Percentiles rank a stretch among this genome's conserved stretches.
Conservation (phyloP, 768 basidiomycete species). For the Hydnum rufescens region DNA sequence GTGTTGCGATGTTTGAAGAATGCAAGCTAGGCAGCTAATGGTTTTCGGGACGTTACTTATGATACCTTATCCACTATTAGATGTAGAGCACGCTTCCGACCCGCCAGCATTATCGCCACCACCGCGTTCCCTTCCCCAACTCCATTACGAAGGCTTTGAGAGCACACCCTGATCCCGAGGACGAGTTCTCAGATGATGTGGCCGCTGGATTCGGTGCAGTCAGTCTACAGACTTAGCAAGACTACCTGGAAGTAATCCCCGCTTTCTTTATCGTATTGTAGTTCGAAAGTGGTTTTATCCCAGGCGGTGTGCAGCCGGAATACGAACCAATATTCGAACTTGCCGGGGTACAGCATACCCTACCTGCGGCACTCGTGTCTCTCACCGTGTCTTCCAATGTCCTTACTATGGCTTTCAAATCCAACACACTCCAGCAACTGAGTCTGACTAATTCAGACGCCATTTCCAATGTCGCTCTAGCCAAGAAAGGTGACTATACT, state of each 20-base stretch:
- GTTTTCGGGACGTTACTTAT: background rate
- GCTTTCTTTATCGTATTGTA: too few relatives aligned
- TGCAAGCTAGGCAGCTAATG: conserved; percentile 4
- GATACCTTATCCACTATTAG: conserved; percentile 22
- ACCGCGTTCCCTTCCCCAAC: conserved; percentile 29
- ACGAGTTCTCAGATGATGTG: conserved; percentile 7
- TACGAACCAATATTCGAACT: conserved; percentile 54
- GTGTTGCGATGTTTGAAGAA: conserved; percentile 11
- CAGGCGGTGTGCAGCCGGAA: conserved; percentile 27
- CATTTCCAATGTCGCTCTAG: conserved; percentile 50
- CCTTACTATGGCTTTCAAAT: conserved; percentile 63
- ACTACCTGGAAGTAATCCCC: background rate
- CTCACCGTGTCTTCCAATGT: conserved; percentile 75
- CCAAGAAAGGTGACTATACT: conserved; percentile 42
- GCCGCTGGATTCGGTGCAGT: background rate
- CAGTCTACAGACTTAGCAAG: background rate
- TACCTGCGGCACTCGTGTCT: conserved; percentile 65
- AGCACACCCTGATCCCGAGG: conserved; percentile 32
- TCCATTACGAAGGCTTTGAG: conserved; percentile 84
- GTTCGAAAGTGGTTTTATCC: too few relatives aligned
- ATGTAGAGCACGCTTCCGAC: conserved; percentile 65
- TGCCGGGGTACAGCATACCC: conserved; percentile 73
- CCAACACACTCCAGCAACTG: conserved; percentile 67
- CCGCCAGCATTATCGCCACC: conserved; percentile 22
- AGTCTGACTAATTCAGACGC: conserved; percentile 78